Evolutionary conservation across 257 asterid species (phyloP), one percentile per base, ranked within the genome.

Genomic region (Solanum verrucosum): DNA sequence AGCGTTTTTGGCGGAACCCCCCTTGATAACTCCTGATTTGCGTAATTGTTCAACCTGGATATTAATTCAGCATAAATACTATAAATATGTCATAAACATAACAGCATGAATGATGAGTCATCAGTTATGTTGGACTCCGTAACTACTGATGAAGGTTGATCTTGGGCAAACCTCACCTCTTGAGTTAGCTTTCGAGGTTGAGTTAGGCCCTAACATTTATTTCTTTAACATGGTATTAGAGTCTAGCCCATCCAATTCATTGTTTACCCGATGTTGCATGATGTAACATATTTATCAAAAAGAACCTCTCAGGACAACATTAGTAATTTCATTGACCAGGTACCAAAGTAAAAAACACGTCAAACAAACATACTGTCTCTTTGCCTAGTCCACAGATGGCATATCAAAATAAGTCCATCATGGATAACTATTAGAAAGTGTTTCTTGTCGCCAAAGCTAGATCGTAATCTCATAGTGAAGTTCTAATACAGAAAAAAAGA

Each of bases 1-100:
- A 77, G 98, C 99, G 11, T 96, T 94, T 88, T 93, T 95, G 52
- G 90, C 60, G 6, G 98, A 93, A 84, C 99, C 99, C 86, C 99
- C 99, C 87, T 89, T 92, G 70, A 95, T 94, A 70, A 97, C 93
- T 90, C 98, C 98, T 70, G 92, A 92, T 83, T 86, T 91, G 67
- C 92, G 94, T 95, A 97, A 83, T 15, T 91, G 91, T 90, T 96
- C 98, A 82, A 97, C 96, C 98, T 96, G 94, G 89, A 91, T 38
- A 63, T 34, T 23, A 25, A 38, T 86, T 86, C 84, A 72, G 85
- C 40, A 79, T 2, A 44, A 49, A 46, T 25, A 79, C 18, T 31
- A 44, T 79, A 29, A 44, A 44, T 27, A 79, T 79, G 27, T 29
- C 40, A 79, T 46, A 79, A 44, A 79, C 40, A 46, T 79, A 79